A percentile compares a stretch with the other conserved stretches of the same genome.
These are phyloP conservation scores for Pezicula rhizophila DNA, from an alignment of 2,329 filamentous ascomycete species.

Conservation along the genomic window DNA sequence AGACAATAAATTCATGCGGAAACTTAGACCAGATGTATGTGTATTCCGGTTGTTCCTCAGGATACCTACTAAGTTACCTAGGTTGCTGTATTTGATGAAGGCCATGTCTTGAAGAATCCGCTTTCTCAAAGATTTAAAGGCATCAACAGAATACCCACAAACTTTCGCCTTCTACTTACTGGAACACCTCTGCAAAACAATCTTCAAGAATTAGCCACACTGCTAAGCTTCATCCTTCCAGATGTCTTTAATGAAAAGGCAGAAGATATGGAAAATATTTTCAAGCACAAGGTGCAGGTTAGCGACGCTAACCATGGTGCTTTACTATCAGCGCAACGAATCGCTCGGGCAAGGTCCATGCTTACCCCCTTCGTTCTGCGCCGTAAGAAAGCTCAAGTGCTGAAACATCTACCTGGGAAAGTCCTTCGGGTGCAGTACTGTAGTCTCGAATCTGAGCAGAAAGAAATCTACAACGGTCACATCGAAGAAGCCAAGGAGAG, in stretches of 20 bases:
- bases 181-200: slow-evolving; percentile 96
- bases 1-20: slow-evolving; percentile 58
- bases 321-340: slow-evolving; percentile 79
- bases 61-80: slow-evolving; percentile 13
- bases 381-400: slow-evolving; percentile 85
- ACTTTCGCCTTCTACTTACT: slow-evolving; percentile 81
- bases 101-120: slow-evolving; percentile 86
- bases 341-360: slow-evolving; percentile 81
- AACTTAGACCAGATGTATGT: slow-evolving; percentile 44
- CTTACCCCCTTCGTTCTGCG: slow-evolving; percentile 92
- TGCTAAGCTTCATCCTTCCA: slow-evolving; percentile 92
- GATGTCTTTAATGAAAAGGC: slow-evolving; percentile 70
- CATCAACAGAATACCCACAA: slow-evolving; percentile 67
- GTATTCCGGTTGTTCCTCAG: not conserved
- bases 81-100: slow-evolving; percentile 76
- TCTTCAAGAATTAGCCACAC: slow-evolving; percentile 80
- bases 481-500: slow-evolving; percentile 57
- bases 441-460: slow-evolving; percentile 68
- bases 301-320: slow-evolving; percentile 74
- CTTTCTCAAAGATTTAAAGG: slow-evolving; percentile 76
- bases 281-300: slow-evolving; percentile 85
- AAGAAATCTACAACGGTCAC: slow-evolving; percentile 64
- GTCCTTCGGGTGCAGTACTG: slow-evolving; percentile 73
- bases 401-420: slow-evolving; percentile 79
- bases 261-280: slow-evolving; percentile 78